Evolutionary conservation across 768 basidiomycete species (phyloP), one percentile per base, ranked within the genome.

Genomic region (Mycena amicta): DNA sequence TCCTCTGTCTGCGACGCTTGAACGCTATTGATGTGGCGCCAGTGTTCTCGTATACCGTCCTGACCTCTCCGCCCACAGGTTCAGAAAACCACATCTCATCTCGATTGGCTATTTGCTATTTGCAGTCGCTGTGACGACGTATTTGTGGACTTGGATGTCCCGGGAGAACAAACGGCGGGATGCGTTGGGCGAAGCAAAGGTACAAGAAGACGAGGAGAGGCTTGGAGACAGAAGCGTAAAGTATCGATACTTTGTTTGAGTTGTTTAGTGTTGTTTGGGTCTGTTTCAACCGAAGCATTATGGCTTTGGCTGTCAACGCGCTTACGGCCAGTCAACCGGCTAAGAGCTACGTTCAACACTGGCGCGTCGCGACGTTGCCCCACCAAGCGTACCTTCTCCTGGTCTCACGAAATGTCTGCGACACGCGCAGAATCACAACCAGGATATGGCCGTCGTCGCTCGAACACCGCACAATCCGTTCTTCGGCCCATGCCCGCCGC

Each of bases 401-500:
- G 33, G 33, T 8, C 33, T 8, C 18, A 18, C 8, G 33, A 8
- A 37, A 37, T 37, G 33, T 37, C 33, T 37, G 33, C 33, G 33
- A 37, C 33, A 18, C 81, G 88, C 67, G 80, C 84, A 52, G 86
- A 87, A 70, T 83, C 88, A n/a, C 86, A 84, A 63, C 76, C 79
- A 12, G 78, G 80, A 56, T 82, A 77, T 64, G 77, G 81, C 56
- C 82, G 88, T 40, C 82, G 86, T 61, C 82, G 90, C 47, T 90
- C 90, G 31, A 90, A 90, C 68, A 92, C 90, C 1, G 80, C 83
- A 0, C 88, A 89, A 54, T 92, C 90, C 3, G 74, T 83, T 57
- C 77, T 84, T 59, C 80, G 84, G 58, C 73, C 79, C 30, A 71
- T 77, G 4, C 76, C 78, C 13, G 63, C 75, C 20, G 62, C 71